Evolutionary conservation across 2,329 filamentous ascomycete species (phyloP).

Genomic region (Beauveria varroae): DNA sequence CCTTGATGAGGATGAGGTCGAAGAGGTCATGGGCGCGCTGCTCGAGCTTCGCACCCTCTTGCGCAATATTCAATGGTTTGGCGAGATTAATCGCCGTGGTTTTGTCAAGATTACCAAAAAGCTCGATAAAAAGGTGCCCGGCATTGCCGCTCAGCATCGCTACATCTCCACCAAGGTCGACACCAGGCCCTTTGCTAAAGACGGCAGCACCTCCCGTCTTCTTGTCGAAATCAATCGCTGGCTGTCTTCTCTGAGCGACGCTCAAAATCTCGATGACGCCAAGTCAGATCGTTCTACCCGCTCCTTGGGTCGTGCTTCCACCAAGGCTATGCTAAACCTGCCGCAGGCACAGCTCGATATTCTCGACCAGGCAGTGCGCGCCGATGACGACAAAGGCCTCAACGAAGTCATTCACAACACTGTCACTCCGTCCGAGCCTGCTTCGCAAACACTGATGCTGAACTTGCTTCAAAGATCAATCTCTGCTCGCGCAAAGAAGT

Average conservation of each 20-base stretch:
- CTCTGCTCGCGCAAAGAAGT: constrained; percentile 58
- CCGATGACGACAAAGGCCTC: constrained; percentile 55
- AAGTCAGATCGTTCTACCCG: constrained; percentile 66
- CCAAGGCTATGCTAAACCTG: constrained; percentile 67
- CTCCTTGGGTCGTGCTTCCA: constrained; percentile 69
- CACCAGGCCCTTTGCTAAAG: constrained; percentile 78
- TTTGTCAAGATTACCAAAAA: constrained; percentile 99
- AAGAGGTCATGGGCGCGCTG: constrained; percentile 84
- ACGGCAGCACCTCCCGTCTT: constrained; percentile 40
- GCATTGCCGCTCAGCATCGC: constrained; percentile 67
- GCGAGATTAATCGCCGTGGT: constrained; percentile 88
- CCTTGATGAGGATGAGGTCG: constrained; percentile 79
- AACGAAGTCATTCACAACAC: constrained; percentile 50
- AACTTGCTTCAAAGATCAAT: constrained; percentile 75
- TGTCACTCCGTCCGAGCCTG: constrained; percentile 32
- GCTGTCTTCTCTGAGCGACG: constrained; percentile 74
- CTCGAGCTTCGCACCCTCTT: constrained; percentile 82
- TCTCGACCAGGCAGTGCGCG: constrained; percentile 64
- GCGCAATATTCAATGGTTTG: constrained; percentile 94
- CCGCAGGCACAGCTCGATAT: constrained; percentile 60
- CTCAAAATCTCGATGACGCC: constrained; percentile 67
- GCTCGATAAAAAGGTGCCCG: constrained; percentile 85
- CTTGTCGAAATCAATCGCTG: constrained; percentile 74
- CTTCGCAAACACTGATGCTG: constrained; percentile 60
- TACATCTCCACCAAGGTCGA: constrained; percentile 91